Evolutionary conservation across 2,329 filamentous ascomycete species (phyloP).

Genomic region (Penicillium oxalicum): DNA sequence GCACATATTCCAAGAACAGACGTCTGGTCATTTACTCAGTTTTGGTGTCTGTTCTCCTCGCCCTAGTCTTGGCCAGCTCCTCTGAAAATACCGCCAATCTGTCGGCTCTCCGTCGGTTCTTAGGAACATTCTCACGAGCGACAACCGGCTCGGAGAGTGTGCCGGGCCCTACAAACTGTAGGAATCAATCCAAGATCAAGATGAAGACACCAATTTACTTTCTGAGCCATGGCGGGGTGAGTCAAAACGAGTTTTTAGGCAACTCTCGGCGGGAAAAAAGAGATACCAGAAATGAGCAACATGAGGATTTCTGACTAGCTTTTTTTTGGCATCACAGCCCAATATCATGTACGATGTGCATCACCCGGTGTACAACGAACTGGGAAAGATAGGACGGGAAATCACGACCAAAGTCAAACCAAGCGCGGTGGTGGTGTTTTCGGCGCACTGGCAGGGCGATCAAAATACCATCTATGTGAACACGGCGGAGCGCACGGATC

Average conservation of each 20-base stretch:
- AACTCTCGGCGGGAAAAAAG: not conserved
- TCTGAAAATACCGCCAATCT: constrained; percentile 22
- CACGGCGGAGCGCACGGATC: constrained; percentile 55
- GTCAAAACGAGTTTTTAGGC: constrained; percentile 9
- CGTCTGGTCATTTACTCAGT: constrained; percentile 16
- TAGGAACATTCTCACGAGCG: constrained; percentile 13
- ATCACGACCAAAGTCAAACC: constrained; percentile 66
- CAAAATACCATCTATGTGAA: constrained; percentile 58
- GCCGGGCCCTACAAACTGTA: not conserved
- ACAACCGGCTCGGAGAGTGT: constrained; percentile 5
- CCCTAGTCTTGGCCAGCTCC: constrained; percentile 17
- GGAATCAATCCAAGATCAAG: constrained; percentile 3
- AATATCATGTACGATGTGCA: constrained; percentile 62
- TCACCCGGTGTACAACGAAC: constrained; percentile 61
- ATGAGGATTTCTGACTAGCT: too few species aligned
- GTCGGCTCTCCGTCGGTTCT: constrained; percentile 23
- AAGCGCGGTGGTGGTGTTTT: constrained; percentile 68
- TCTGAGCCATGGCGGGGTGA: constrained; percentile 45
- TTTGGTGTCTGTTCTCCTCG: constrained; percentile 13
- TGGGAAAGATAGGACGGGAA: constrained; percentile 61
- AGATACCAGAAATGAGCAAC: too few species aligned
- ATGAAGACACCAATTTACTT: constrained; percentile 49
- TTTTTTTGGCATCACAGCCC: constrained; percentile 35
- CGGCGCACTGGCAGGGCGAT: constrained; percentile 66
- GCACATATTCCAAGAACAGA: not conserved